phyloP scores from a whole-genome alignment of 176 grass and related monocot genomes.

The Aegilops tauschii region DNA sequence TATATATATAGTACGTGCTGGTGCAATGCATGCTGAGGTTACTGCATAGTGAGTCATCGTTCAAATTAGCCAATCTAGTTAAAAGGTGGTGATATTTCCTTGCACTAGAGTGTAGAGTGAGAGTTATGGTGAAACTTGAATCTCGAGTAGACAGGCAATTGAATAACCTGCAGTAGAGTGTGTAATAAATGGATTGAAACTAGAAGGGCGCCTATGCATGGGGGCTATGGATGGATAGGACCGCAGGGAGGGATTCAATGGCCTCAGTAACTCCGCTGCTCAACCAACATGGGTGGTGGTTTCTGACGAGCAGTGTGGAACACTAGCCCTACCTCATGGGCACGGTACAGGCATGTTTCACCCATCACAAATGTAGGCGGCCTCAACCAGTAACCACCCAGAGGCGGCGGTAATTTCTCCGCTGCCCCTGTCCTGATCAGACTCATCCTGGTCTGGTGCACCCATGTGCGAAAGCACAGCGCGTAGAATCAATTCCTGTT shows the following conservation, averaged over 20 bases:
- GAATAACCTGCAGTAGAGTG: constrained; percentile 17
- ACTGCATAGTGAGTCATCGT: too few species aligned
- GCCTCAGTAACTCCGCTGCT: constrained; percentile 7
- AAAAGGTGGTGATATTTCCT: too few species aligned
- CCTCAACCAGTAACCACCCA: background rate
- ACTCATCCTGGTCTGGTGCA: too few species aligned
- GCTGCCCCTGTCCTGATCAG: background rate
- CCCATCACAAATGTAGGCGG: background rate
- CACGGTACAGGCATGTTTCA: background rate
- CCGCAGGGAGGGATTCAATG: constrained; percentile 1
- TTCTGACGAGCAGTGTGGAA: background rate
- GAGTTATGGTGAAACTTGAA: background rate
- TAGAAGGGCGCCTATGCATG: background rate
- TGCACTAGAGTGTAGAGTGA: too few species aligned
- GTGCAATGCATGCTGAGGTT: too few species aligned
- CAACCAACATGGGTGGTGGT: background rate
- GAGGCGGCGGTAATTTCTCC: background rate
- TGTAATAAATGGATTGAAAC: background rate
- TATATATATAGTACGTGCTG: too few species aligned
- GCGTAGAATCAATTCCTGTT: background rate
- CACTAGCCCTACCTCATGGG: background rate
- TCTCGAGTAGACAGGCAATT: constrained; percentile 11
- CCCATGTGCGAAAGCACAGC: background rate
- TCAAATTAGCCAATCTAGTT: too few species aligned
- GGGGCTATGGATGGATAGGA: background rate